phyloP scores from a whole-genome alignment of 2,329 filamentous ascomycete genomes.

The Kalaharituber pfeilii region DNA sequence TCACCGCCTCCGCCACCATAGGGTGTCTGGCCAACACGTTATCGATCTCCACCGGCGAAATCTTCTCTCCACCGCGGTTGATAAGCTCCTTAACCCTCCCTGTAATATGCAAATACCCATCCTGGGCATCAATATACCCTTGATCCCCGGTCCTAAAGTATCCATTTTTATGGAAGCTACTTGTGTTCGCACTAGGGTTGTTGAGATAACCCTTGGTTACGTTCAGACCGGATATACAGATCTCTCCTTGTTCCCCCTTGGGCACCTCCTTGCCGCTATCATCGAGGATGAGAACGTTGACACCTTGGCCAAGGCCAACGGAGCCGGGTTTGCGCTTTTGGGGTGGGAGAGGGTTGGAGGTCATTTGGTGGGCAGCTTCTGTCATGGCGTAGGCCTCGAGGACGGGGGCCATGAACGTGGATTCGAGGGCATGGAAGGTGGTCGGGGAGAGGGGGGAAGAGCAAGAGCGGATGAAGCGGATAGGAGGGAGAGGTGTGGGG shows the following conservation, averaged over 20 bases:
- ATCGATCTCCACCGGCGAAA: conserved; percentile 73
- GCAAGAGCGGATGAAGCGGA: conserved; percentile 77
- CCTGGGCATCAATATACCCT: conserved; percentile 51
- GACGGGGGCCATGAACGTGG: conserved; percentile 58
- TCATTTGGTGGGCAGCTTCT: conserved; percentile 74
- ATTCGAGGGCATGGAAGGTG: conserved; percentile 61
- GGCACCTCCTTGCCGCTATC: conserved; percentile 45
- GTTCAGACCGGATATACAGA: conserved; percentile 66
- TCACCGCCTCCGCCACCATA: conserved; percentile 58
- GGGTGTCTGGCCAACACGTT: conserved; percentile 62
- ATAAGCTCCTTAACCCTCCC: conserved; percentile 89
- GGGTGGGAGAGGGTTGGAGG: conserved; percentile 53
- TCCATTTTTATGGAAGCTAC: conserved; percentile 54
- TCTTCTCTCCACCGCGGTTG: conserved; percentile 81
- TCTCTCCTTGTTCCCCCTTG: conserved; percentile 57
- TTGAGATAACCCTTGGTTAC: conserved; percentile 75
- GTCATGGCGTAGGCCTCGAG: conserved; percentile 89
- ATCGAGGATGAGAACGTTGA: conserved; percentile 63
- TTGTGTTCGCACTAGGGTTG: conserved; percentile 57
- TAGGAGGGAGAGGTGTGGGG: conserved; percentile 50
- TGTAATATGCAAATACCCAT: conserved; percentile 65
- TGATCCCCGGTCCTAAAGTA: conserved; percentile 84
- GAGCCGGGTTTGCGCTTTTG: conserved; percentile 55
- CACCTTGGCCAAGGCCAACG: conserved; percentile 67
- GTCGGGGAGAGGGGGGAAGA: conserved; percentile 70